Conservation (phyloP, 768 basidiomycete genomes). For the Trametes sanguinea region DNA sequence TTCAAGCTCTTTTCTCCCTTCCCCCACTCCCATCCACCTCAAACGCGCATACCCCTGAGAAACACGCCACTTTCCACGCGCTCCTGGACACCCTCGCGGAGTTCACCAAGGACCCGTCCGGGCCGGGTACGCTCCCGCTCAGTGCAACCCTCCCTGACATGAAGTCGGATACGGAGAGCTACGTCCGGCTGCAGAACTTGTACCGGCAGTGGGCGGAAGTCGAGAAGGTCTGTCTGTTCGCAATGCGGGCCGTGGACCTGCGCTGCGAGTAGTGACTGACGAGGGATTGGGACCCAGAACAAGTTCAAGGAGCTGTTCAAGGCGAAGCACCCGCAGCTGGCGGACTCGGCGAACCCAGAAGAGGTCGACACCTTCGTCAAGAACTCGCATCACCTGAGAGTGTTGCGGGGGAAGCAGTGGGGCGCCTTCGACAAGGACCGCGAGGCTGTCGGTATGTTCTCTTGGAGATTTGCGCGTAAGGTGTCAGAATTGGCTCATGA, state of each 20-base stretch:
- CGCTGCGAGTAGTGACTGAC: neutral
- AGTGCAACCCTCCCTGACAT: slow-evolving; percentile 91
- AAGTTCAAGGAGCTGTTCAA: slow-evolving; percentile 45
- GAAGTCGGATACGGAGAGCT: slow-evolving; percentile 85
- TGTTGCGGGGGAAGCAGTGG: slow-evolving; percentile 66
- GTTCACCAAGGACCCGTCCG: slow-evolving; percentile 56
- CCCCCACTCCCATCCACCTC: slow-evolving; percentile 40
- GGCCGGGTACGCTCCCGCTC: slow-evolving; percentile 67
- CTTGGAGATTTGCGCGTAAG: neutral
- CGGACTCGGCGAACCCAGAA: slow-evolving; percentile 48
- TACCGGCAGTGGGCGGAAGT: slow-evolving; percentile 78
- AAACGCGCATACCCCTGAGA: slow-evolving; percentile 40
- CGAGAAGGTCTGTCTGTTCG: slow-evolving; percentile 50
- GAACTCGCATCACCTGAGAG: slow-evolving; percentile 73
- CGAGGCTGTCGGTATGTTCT: slow-evolving; percentile 49
- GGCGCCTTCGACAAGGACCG: slow-evolving; percentile 55
- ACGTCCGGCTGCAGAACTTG: slow-evolving; percentile 82
- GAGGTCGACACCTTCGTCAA: slow-evolving; percentile 74
- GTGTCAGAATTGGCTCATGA: neutral
- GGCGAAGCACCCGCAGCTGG: slow-evolving; percentile 41
- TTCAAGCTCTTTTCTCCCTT: slow-evolving; percentile 63
- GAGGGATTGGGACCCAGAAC: slow-evolving; percentile 10
- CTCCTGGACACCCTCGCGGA: slow-evolving; percentile 72
- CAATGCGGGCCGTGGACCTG: neutral
- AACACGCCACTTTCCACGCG: slow-evolving; percentile 62